Conservation (phyloP, 768 basidiomycete species). For the Neoboletus magnificus region DNA sequence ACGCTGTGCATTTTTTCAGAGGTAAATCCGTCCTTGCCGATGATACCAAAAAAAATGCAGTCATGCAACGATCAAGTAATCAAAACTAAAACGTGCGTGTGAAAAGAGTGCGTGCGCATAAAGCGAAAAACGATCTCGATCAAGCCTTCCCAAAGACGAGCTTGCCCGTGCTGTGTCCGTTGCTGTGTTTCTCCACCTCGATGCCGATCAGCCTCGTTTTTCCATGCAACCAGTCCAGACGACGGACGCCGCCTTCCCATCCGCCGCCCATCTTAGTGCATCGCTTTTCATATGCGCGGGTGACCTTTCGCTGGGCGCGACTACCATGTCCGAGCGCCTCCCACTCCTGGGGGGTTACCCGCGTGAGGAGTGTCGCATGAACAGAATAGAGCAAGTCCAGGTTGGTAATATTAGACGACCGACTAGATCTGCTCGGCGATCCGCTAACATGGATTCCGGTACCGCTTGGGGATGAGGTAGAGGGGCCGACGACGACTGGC, state of each 20-base stretch:
- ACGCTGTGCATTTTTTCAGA: neutral
- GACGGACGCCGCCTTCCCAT: constrained; percentile 66
- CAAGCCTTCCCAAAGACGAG: constrained; percentile 46
- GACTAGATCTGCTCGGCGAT: constrained; percentile 17
- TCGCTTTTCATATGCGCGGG: constrained; percentile 59
- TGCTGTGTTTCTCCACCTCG: constrained; percentile 49
- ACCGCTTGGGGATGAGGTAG: constrained; percentile 26
- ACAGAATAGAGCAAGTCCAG: constrained; percentile 61
- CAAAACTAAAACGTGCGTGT: neutral
- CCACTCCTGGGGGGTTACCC: constrained; percentile 68
- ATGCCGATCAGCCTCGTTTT: constrained; percentile 60
- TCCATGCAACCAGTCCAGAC: constrained; percentile 63
- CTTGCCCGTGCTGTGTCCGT: constrained; percentile 41
- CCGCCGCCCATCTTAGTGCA: constrained; percentile 62
- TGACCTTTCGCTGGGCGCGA: constrained; percentile 54
- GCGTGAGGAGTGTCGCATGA: constrained; percentile 50
- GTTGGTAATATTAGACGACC: constrained; percentile 47
- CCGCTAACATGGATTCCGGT: constrained; percentile 28
- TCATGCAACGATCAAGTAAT: neutral
- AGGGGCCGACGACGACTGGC: constrained; percentile 49
- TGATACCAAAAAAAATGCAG: neutral
- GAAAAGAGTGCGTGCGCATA: constrained; percentile 5
- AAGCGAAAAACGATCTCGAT: constrained; percentile 4
- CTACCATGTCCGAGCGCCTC: constrained; percentile 53
- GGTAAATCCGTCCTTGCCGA: neutral